Base-by-base conservation (phyloP, 768 basidiomycete genomes). In the Infundibulicybe gibba region DNA sequence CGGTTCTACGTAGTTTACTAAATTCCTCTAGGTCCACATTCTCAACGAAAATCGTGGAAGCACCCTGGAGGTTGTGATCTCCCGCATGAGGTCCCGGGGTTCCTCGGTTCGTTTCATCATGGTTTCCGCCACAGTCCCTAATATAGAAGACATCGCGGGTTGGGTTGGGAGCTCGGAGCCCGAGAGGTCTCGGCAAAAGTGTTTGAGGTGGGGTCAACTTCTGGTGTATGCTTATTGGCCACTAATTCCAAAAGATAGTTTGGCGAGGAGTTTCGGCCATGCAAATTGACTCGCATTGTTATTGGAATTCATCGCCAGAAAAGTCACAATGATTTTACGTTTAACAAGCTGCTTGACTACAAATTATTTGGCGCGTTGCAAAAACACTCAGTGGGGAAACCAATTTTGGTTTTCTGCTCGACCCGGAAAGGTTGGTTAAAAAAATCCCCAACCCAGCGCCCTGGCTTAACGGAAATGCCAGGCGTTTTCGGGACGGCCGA, bases 121-220 rank as follows among this genome's bases (percentile, higher is more conserved):
- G 14, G 81, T 97, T 33, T 95, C 93, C 0, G 95, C 95, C 5
- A 97, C 95, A 0, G 87, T 92, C 11, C 95, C 95, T 0, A 98
- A 99, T 55, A 87, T 94, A 43, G 71, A 81, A 20, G 95, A 99
- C 53, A 81, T 99, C 25, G 92, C 93, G 2, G 64, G 68, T 45
- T 99, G 95, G 95, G 83, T 98, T 40, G 84, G 86, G 37, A 73
- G 68, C 42, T 51, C 59, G 58, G 58, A 25, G 49, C 58, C 20
- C 53, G 43, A 3, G 57, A 68, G 32, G 65, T 61, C 2, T 69
- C 78, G 20, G 92, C 91, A 1, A 70, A 66, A 43, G 75, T 87
- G 17, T 88, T 85, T 55, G 77, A 87, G 72, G 94, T 88, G 50
- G 15, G 50, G 44, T 33, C 6, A 33, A 34, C 21, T 41, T 25